Evolutionary conservation across 2,329 filamentous ascomycete species (phyloP), one percentile per base, ranked within the genome.

Genomic region (Aspergillus hortae): DNA sequence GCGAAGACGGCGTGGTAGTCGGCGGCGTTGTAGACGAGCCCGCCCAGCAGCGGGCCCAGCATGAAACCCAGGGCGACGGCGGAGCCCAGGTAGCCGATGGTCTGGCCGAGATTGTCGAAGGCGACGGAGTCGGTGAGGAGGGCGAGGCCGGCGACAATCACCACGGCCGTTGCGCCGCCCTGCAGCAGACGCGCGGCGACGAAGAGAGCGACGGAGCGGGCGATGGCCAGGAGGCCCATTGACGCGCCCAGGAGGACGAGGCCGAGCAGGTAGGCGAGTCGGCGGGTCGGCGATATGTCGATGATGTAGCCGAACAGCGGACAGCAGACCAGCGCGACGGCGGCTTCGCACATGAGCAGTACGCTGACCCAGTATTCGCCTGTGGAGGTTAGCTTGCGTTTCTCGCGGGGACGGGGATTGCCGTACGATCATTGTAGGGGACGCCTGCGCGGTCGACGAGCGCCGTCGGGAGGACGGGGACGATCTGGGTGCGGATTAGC

Each of bases 1-100:
- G 76, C 77, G 62, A 86, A 86, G 0, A 87, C 82, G 0, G 81
- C 82, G 11, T 67, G 62, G 59, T 82, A 81, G 2, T 84, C 84
- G 1, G 77, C 75, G 58, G 80, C 80, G 25, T 80, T 73, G 61
- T 86, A 87, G 1, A 87, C 65, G 0, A 84, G 61, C 0, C 85
- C 85, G 3, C 84, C 84, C 0, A 85, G 65, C 0, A 83, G 72
- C 0, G 84, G 84, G 0, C 82, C 77, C 14, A 80, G 68, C 4
- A 87, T 67, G 40, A 78, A 77, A 0, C 83, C 83, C 0, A 83
- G 72, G 0, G 79, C 80, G 47, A 84, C 79, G 55, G 86, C 79
- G 53, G 79, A 80, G 64, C 70, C 63, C 57, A 80, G 75, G 43
- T 79, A 78, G 12, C 84, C 84, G 61, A 87, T 80, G 1, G 80